Evolutionary conservation across 2,329 filamentous ascomycete species (phyloP), one percentile per base, ranked within the genome.

Genomic region (Venturiaceae sp.): DNA sequence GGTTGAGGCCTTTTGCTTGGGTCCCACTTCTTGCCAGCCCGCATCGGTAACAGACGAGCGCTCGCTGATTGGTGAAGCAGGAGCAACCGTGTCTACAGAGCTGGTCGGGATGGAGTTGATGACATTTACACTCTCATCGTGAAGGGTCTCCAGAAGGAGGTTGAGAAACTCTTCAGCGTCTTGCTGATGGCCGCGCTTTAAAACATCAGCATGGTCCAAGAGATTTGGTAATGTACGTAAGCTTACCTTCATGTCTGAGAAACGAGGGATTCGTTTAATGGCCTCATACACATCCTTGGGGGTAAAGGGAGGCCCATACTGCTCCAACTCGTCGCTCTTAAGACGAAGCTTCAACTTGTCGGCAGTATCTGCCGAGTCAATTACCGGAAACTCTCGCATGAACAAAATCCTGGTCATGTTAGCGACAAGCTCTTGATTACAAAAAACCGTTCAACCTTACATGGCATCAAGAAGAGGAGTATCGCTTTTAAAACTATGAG

Each of bases 121-220:
- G 52, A 92, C 85, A 59, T 85, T 81, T 16, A 85, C 83, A 69
- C 92, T 96, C 71, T 99, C 94, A 63, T 97, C 92, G 66, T 96
- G 92, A 34, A 99, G 82, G 53, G 90, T 90, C 67, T 96, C 92
- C 3, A 99, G 79, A 34, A 99, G 78, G 70, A 97, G 95, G 0
- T 92, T 92, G 26, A 99, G 77, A 65, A 99, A 99, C 68, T 99
- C 94, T 69, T 99, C 91, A 1, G 94, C 94, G 74, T 99, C 94
- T 77, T 99, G 92, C 71, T 99, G 94, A 66, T 96, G 92, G 16
- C 94, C 94, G 61, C 91, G 88, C 86, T 91, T 16, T 44, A 60
- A 55, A 55, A 32, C 55, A 58, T 73, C 63, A 47, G 44, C 9
- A 14, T 21, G n/a, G n/a, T n/a, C 44, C 37, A 39, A 6, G 23